These are phyloP conservation scores for Sporothrix humicola DNA, from an alignment of 2,329 filamentous ascomycete genomes.

Conservation along the genomic window DNA sequence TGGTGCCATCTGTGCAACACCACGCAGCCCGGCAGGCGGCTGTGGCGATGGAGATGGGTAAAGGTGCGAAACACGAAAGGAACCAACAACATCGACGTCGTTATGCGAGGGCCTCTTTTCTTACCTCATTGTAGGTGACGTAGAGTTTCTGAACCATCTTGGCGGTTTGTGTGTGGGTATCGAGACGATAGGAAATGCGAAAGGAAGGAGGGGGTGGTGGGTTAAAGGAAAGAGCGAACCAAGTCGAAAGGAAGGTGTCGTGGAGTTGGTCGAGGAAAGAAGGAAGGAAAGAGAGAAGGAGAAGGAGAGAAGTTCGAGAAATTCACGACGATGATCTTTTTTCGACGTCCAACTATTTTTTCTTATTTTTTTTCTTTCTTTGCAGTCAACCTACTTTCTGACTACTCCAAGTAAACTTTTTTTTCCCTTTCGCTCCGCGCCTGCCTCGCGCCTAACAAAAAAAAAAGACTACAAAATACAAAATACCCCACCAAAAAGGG, in stretches of 20 bases:
- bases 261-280: not conserved
- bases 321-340: not conserved
- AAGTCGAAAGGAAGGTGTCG: not conserved
- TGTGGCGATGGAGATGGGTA: no score
- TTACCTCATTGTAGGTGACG: slow-evolving; percentile 89
- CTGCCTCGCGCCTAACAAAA: slow-evolving; percentile 5
- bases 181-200: no score
- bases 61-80: not conserved
- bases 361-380: not conserved
- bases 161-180: slow-evolving; percentile 38
- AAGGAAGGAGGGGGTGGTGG: not conserved
- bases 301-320: not conserved
- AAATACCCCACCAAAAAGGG: slow-evolving; percentile 15
- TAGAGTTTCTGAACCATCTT: slow-evolving; percentile 86
- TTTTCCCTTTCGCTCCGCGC: not conserved
- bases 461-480: no score
- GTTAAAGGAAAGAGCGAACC: not conserved
- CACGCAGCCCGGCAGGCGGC: not conserved
- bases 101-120: slow-evolving; percentile 40
- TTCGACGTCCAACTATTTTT: not conserved
- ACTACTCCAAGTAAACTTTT: not conserved
- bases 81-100: not conserved
- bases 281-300: not conserved
- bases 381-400: not conserved
- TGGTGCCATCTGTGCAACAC: not conserved